Evolutionary conservation across 441 rosid species (phyloP).

Genomic region (Brassica balearica): DNA sequence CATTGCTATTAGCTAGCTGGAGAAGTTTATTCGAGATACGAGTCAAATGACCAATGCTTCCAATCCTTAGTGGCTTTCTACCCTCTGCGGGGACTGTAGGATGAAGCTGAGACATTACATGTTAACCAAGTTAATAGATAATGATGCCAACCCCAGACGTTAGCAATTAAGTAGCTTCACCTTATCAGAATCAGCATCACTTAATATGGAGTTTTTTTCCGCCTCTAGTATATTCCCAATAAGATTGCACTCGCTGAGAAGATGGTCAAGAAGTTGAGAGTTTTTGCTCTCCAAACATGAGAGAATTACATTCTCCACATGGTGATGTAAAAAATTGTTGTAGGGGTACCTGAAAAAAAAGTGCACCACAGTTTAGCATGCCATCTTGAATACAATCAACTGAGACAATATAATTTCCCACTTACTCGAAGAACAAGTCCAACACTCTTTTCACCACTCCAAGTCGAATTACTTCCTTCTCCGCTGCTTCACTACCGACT

Average conservation of each 20-base stretch:
- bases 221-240: slow-evolving; percentile 78
- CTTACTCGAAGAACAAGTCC: slow-evolving; percentile 85
- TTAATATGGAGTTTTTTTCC: slow-evolving; percentile 61
- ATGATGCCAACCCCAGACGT: slow-evolving; percentile 10
- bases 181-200: slow-evolving; percentile 59
- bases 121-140: slow-evolving; percentile 31
- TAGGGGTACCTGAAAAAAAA: slow-evolving; percentile 77
- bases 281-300: slow-evolving; percentile 90
- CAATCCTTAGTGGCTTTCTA: slow-evolving; percentile 72
- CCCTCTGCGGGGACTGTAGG: slow-evolving; percentile 82
- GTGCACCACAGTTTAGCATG: slow-evolving; percentile 45
- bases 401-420: slow-evolving; percentile 33
- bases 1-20: slow-evolving; percentile 72
- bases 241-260: slow-evolving; percentile 79
- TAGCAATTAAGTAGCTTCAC: slow-evolving; percentile 44
- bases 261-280: slow-evolving; percentile 66
- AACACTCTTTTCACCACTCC: slow-evolving; percentile 76
- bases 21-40: slow-evolving; percentile 87
- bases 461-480: slow-evolving; percentile 78
- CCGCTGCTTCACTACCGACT: slow-evolving; percentile 86
- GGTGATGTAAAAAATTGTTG: slow-evolving; percentile 97
- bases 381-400: slow-evolving; percentile 29
- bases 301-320: slow-evolving; percentile 77
- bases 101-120: slow-evolving; percentile 53
- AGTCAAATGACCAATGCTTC: slow-evolving; percentile 89